Percentiles rank a stretch among this genome's conserved stretches.
Evolutionary conservation across 768 basidiomycete species (phyloP).

Genomic region (Neoboletus subvelutipes): DNA sequence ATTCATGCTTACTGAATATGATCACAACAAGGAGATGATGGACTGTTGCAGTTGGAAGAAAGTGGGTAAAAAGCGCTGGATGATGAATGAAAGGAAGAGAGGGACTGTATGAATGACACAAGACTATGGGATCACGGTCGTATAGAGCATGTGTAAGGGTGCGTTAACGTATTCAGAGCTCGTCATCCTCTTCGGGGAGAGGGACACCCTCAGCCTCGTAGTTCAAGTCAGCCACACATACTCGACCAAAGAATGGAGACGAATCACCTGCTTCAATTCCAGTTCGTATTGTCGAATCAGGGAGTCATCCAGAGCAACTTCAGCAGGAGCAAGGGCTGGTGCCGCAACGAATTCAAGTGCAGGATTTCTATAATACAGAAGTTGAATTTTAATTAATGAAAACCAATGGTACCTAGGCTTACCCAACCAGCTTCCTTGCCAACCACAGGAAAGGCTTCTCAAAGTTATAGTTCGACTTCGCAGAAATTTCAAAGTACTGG

Average conservation of each 20-base stretch:
- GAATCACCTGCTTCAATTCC: constrained; percentile 68
- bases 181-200: constrained; percentile 97
- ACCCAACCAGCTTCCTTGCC: constrained; percentile 97
- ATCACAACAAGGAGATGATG: constrained; percentile 25
- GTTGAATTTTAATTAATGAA: neutral
- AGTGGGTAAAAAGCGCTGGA: constrained; percentile 15
- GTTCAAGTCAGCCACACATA: constrained; percentile 11
- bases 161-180: constrained; percentile 49
- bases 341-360: constrained; percentile 94
- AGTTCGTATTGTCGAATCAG: constrained; percentile 79
- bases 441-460: constrained; percentile 99
- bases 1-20: constrained; percentile 25
- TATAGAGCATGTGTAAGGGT: constrained; percentile 20
- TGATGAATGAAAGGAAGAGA: constrained; percentile 19
- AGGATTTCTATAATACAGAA: constrained; percentile 59
- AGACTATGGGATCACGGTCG: constrained; percentile 21
- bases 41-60: constrained; percentile 27
- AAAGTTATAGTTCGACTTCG: constrained; percentile 99
- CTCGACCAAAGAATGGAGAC: neutral
- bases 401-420: constrained; percentile 30
- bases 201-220: constrained; percentile 83
- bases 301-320: constrained; percentile 76
- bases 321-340: constrained; percentile 91
- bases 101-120: constrained; percentile 20
- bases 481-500: constrained; percentile 99